phyloP scores from a whole-genome alignment of 2,329 filamentous ascomycete species.

The Stachybotrys echinatus region DNA sequence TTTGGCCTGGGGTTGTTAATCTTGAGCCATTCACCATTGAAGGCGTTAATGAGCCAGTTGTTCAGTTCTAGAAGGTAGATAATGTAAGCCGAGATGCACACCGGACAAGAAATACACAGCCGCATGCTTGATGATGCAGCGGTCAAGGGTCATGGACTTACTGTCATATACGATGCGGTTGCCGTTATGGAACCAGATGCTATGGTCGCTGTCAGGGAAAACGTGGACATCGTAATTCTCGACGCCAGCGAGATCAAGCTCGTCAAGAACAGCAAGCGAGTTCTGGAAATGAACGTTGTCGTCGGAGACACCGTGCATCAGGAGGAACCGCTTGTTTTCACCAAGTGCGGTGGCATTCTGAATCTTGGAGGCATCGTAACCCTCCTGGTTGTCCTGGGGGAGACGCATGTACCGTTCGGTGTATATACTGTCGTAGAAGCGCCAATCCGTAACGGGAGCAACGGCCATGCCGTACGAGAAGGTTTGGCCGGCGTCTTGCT shows the following conservation, averaged over 20 bases:
- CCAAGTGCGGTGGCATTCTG: conserved; percentile 67
- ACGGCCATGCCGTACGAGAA: conserved; percentile 98
- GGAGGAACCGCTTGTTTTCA: conserved; percentile 76
- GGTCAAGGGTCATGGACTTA: conserved; percentile 43
- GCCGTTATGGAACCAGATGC: conserved; percentile 91
- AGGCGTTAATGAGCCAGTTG: conserved; percentile 94
- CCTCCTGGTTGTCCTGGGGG: conserved; percentile 71
- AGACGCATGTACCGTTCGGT: conserved; percentile 97
- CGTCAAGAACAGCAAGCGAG: conserved; percentile 80
- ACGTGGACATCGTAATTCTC: conserved; percentile 97
- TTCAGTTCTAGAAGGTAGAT: conserved; percentile 64
- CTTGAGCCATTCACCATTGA: conserved; percentile 90
- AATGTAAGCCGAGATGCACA: too few relatives aligned
- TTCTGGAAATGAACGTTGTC: conserved; percentile 99
- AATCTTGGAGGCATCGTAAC: conserved; percentile 73
- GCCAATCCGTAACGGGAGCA: conserved; percentile 97
- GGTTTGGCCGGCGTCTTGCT: conserved; percentile 81
- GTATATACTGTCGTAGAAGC: conserved; percentile 91
- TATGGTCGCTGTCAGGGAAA: conserved; percentile 93
- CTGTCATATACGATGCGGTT: conserved; percentile 89
- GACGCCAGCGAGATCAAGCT: conserved; percentile 72
- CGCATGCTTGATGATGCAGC: not conserved
- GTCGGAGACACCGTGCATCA: conserved; percentile 96
- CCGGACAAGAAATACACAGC: not conserved
- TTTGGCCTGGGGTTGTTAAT: conserved; percentile 44